Evolutionary conservation across 495 filamentous ascomycete genomes (phyloP).

Genomic region (Tuber melanosporum): DNA sequence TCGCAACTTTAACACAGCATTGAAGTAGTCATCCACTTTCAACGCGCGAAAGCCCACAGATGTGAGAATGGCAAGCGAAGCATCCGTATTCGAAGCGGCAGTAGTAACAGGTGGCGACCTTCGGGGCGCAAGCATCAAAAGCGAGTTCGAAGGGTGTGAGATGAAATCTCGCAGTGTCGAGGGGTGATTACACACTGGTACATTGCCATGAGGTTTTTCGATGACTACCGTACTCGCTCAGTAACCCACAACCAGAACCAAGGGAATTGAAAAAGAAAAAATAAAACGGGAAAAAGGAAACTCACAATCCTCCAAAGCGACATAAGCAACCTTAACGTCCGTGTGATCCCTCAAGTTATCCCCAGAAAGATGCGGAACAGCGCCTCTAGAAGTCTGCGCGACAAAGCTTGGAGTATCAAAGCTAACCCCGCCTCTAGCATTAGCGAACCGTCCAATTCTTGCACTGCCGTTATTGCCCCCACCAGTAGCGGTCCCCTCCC

Average conservation of each 20-base stretch:
- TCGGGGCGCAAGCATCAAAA: conserved; percentile 74
- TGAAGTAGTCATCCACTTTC: conserved; percentile 59
- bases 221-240: conserved; percentile 57
- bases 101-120: conserved; percentile 67
- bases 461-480: neutral
- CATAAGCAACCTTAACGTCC: conserved; percentile 61
- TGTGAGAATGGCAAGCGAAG: conserved; percentile 68
- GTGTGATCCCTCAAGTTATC: conserved; percentile 67
- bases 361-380: conserved; percentile 77
- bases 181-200: conserved; percentile 50
- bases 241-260: conserved; percentile 37
- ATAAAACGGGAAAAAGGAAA: conserved; percentile 24
- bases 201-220: conserved; percentile 56
- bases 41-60: conserved; percentile 73
- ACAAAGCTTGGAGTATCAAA: conserved; percentile 70
- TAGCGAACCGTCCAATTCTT: neutral
- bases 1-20: conserved; percentile 54
- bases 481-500: neutral
- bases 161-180: conserved; percentile 69
- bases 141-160: conserved; percentile 47
- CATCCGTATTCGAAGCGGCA: conserved; percentile 65
- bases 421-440: neutral
- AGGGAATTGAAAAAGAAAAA: neutral
- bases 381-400: conserved; percentile 70
- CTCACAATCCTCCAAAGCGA: conserved; percentile 91